Percentiles rank a stretch among this genome's conserved stretches.
Evolutionary conservation across 2,329 filamentous ascomycete species (phyloP).

Genomic region (Aspergillus quadricinctus): DNA sequence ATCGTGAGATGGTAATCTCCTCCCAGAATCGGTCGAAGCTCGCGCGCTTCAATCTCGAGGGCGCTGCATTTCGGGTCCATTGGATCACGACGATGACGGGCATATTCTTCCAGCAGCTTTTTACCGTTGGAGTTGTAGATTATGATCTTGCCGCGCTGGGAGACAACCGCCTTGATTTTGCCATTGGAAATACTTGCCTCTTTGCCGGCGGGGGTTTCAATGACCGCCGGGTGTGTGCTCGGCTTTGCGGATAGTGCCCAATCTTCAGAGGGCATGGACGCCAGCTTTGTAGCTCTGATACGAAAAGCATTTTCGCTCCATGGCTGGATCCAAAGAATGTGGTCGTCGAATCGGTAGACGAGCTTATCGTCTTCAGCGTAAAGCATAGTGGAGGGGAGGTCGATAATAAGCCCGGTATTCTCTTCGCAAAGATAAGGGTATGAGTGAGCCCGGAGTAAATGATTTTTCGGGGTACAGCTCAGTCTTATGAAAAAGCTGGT

Average conservation of each 20-base stretch:
- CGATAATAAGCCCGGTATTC: neutral
- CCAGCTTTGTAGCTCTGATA: constrained; percentile 34
- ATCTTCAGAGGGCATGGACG: constrained; percentile 31
- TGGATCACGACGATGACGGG: constrained; percentile 48
- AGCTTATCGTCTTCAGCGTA: constrained; percentile 31
- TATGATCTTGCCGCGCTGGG: constrained; percentile 48
- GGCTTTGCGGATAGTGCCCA: constrained; percentile 33
- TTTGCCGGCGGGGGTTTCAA: constrained; percentile 15
- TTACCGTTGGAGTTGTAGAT: constrained; percentile 43
- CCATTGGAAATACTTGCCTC: constrained; percentile 47
- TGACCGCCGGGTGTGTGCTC: constrained; percentile 6
- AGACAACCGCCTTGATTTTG: constrained; percentile 45
- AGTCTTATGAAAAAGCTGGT: neutral
- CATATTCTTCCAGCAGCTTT: constrained; percentile 51
- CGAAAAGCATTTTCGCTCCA: constrained; percentile 39
- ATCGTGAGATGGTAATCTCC: constrained; percentile 55
- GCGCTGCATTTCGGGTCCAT: constrained; percentile 57
- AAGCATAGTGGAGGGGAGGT: constrained; percentile 22
- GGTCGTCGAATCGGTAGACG: constrained; percentile 36
- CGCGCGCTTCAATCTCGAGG: constrained; percentile 53
- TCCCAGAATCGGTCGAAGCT: constrained; percentile 53
- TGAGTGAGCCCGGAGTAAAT: too few species aligned
- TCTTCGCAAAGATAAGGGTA: neutral
- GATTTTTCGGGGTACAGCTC: neutral
- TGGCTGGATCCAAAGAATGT: constrained; percentile 35